Base-by-base conservation (phyloP, 139 green algal genomes). In the Penium margaritaceum region DNA sequence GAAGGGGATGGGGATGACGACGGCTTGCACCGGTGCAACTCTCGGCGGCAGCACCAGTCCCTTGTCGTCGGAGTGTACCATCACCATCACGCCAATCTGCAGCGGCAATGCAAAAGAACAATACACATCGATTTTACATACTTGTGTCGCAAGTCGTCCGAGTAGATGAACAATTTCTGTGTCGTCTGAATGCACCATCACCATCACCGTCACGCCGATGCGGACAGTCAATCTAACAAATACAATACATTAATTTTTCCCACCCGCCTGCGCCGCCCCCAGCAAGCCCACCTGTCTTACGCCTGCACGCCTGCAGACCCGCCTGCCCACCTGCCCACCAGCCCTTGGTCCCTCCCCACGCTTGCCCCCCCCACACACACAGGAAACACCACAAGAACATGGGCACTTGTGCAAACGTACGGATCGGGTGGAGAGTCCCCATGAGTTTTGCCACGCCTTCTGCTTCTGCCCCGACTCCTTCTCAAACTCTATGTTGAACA, bases 61-160 rank as follows among this genome's bases (percentile, higher is more conserved):
- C 85, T 94, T 96, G 89, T 99, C 86, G 77, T 99, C 94, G 17
- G 83, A 85, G 81, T 99, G 94, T 2, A 84, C 92, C 92, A 99
- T 98, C 83, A 97, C 87, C 89, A 95, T 95, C 2, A 99, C 94
- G 9, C 94, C 94, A 54, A 98, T 91, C 75, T 81, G 75, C n/a
- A 68, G 61, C 0, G 4, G 61, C 41, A 6, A 6, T 68, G 61
- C 5, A 27, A 32, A 21, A 68, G 1, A 9, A 27, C 24, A 60
- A 60, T 24, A 6, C 24, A 21, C 46, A 21, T 21, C 46, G 4
- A 19, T 29, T 57, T 29, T n/a, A n/a, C n/a, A n/a, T n/a, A n/a
- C n/a, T n/a, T n/a, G n/a, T n/a, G n/a, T n/a, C n/a, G n/a, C n/a
- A n/a, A n/a, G n/a, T n/a, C n/a, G n/a, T n/a, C n/a, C n/a, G 12